phyloP scores from a whole-genome alignment of 106 monocot genomes.

The Platanthera zijinensis region DNA sequence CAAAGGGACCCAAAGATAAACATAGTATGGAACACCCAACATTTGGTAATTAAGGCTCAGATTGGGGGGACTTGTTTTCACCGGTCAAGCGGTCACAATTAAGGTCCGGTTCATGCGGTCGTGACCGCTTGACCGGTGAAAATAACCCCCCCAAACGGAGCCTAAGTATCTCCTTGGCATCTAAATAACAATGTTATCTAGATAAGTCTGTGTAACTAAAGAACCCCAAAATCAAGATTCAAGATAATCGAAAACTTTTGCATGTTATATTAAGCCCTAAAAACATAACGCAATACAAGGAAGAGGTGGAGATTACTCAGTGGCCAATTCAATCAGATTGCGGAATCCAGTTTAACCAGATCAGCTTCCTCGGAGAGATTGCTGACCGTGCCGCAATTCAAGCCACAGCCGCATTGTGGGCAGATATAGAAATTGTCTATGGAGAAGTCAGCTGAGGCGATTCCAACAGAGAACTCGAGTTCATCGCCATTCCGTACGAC shows the following conservation, averaged over 20 bases:
- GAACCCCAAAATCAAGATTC: background rate
- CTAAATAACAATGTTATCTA: no score
- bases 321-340: background rate
- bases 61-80: no score
- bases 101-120: no score
- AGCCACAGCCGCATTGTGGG: constrained; percentile 52
- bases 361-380: background rate
- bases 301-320: background rate
- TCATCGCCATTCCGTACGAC: constrained; percentile 30
- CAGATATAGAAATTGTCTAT: constrained; percentile 34
- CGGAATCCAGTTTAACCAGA: constrained; percentile 3
- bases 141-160: no score
- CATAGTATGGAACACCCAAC: no score
- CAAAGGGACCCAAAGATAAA: no score
- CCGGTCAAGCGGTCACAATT: no score
- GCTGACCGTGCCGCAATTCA: constrained; percentile 18
- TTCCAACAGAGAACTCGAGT: constrained; percentile 61
- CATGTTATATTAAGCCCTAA: background rate
- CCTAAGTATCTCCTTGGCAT: no score
- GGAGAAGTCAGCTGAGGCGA: constrained; percentile 38
- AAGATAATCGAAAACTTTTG: background rate
- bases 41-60: no score
- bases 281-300: background rate
- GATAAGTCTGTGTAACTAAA: no score
- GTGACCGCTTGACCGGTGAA: no score